A percentile compares a stretch with the other conserved stretches of the same genome.
phyloP scores from a whole-genome alignment of 1,284 basidiomycete species.

The Vanrija sp. region DNA sequence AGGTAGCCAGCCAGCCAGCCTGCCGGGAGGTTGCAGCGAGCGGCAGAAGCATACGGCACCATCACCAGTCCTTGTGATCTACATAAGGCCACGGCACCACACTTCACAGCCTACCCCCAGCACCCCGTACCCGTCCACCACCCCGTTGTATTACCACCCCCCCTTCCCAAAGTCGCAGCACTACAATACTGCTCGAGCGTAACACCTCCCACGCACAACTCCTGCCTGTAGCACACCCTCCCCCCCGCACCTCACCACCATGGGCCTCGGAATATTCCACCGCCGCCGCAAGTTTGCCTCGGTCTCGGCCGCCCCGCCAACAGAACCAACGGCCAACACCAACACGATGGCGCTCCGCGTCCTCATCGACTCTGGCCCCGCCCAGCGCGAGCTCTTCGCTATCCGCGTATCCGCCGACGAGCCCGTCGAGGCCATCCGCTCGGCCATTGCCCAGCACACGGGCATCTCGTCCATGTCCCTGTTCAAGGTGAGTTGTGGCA shows the following conservation, averaged over 20 bases:
- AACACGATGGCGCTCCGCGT: slow-evolving; percentile 10
- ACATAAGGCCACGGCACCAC: no score
- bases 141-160: no score
- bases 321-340: background rate
- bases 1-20: no score
- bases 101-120: no score
- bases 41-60: no score
- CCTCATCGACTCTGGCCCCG: slow-evolving; percentile 17
- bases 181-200: no score
- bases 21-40: no score
- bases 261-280: slow-evolving; percentile 14
- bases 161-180: no score
- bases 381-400: slow-evolving; percentile 25
- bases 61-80: no score
- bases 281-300: slow-evolving; percentile 5
- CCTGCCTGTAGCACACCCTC: no score
- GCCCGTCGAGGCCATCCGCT: slow-evolving; percentile 23
- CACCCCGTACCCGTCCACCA: no score
- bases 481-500: slow-evolving; percentile 39
- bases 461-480: slow-evolving; percentile 26
- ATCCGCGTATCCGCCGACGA: slow-evolving; percentile 29
- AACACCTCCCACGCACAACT: no score
- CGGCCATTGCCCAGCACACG: slow-evolving; percentile 25
- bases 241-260: background rate
- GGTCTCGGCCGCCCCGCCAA: background rate